Base-by-base conservation (phyloP, 805 yeast species). In the Helenozyma rhizophorensis region DNA sequence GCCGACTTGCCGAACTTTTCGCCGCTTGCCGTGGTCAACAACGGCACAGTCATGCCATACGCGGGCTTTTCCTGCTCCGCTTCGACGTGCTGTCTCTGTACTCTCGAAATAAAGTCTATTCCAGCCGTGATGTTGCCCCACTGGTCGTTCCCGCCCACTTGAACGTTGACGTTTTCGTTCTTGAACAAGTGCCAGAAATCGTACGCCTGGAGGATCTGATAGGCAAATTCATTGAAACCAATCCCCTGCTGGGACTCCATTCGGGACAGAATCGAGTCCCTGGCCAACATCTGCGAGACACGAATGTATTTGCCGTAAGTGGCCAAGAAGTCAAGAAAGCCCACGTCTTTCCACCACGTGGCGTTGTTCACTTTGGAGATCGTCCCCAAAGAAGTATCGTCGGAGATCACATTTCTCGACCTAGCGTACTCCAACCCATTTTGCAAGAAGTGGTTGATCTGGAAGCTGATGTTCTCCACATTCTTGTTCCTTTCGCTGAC, bases 81-180 rank as follows among this genome's bases (percentile, higher is more conserved):
- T 1, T 36, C 43, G 8, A 23, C 28, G 17, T 28, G 33, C 9
- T 45, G 33, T 34, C 45, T 45, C 40, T 56, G 47, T 45, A 84
- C 54, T 41, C 95, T 65, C 1, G 81, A 68, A 24, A 89, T 87
- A 37, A 93, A 68, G 50, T 93, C 98, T 24, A 85, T 74, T 0
- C 98, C 98, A 1, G 97, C 97, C 2, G 95, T 86, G 38, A 93
- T 93, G 50, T 93, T 93, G 1, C 98, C 98, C 88, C 96, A 93
- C 59, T 93, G 98, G 55, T 93, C 98, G 53, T 84, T 88, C 5
- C 98, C 98, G 15, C 98, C 98, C 22, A 84, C 79, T 62, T 93
- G 97, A 10, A 88, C 59, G 26, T 70, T 67, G 26, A 89, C 89
- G 3, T 65, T 58, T 23, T 74, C 59, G 11, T 72, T 54, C 23